Conservation (phyloP, 176 grass and related monocot genomes). For the Bolboschoenus planiculmis region DNA sequence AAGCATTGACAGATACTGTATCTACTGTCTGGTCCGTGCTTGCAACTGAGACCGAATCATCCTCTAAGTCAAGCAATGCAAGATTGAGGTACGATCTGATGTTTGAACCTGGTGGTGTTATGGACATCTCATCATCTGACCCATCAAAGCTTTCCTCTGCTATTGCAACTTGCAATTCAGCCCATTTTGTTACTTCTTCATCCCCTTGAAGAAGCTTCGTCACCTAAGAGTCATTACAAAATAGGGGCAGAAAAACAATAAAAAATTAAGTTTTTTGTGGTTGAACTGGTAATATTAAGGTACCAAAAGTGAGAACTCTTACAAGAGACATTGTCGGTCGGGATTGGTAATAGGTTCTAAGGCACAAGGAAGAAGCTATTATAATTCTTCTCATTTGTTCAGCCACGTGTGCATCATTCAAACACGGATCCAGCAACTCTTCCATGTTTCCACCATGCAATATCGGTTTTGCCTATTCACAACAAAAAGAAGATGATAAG, state of each 20-base stretch:
- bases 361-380: constrained; percentile 59
- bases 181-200: constrained; percentile 47
- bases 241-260: not conserved
- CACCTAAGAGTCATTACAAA: constrained; percentile 29
- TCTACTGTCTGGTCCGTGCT: constrained; percentile 70
- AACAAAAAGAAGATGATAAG: not conserved
- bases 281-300: not conserved
- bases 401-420: constrained; percentile 49
- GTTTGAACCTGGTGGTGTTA: constrained; percentile 20
- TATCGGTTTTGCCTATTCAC: constrained; percentile 68
- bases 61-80: constrained; percentile 72
- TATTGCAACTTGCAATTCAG: constrained; percentile 29
- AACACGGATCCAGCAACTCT: constrained; percentile 47
- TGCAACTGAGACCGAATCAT: constrained; percentile 57
- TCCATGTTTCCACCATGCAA: constrained; percentile 59
- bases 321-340: constrained; percentile 60
- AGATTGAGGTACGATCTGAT: constrained; percentile 82
- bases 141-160: constrained; percentile 31
- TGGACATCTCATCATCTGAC: constrained; percentile 48
- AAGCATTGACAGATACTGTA: constrained; percentile 35
- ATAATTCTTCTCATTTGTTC: constrained; percentile 74
- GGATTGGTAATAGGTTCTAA: constrained; percentile 42
- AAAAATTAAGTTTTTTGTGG: not conserved
- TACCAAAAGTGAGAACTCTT: constrained; percentile 27
- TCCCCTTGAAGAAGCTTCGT: constrained; percentile 65